A percentile compares a stretch with the other conserved stretches of the same genome.
These are phyloP conservation scores for Pleurozium schreberi DNA, from an alignment of 225 moss, liverwort and hornwort species.

Conservation along the genomic window DNA sequence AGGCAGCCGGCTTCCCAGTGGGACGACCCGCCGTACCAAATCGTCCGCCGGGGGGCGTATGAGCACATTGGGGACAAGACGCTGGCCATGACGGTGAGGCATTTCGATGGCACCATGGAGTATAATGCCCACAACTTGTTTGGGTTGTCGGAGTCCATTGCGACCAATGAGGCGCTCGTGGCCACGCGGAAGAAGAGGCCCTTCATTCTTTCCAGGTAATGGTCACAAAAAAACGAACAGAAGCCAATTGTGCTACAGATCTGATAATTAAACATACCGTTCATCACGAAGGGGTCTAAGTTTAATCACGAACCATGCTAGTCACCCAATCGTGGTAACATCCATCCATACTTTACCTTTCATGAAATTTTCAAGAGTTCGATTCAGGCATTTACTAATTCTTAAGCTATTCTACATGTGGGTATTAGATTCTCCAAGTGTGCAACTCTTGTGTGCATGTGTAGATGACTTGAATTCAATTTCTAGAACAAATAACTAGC, in stretches of 20 bases:
- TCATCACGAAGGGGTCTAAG: not conserved
- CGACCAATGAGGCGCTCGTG: constrained; percentile 48
- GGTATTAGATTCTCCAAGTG: not conserved
- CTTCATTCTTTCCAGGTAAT: constrained; percentile 54
- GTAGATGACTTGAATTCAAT: not conserved
- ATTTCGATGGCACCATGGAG: constrained; percentile 51
- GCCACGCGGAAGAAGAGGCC: constrained; percentile 47
- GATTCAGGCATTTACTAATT: not conserved
- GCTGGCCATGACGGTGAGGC: constrained; percentile 33
- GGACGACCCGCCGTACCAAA: constrained; percentile 71
- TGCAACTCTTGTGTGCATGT: not conserved
- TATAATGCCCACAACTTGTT: constrained; percentile 74
- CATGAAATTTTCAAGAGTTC: not conserved
- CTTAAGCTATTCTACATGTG: not conserved
- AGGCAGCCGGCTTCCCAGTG: constrained; percentile 10
- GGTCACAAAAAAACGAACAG: too few species aligned
- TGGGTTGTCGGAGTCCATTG: constrained; percentile 64
- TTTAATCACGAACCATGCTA: not conserved
- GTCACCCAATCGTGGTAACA: not conserved
- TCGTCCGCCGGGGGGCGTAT: constrained; percentile 21
- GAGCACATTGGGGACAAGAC: constrained; percentile 39
- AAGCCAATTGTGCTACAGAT: not conserved
- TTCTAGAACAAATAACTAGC: too few species aligned
- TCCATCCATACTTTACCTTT: not conserved
- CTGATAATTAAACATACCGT: not conserved